Conservation (phyloP, 306 rosid species). For the Acmispon strigosus region DNA sequence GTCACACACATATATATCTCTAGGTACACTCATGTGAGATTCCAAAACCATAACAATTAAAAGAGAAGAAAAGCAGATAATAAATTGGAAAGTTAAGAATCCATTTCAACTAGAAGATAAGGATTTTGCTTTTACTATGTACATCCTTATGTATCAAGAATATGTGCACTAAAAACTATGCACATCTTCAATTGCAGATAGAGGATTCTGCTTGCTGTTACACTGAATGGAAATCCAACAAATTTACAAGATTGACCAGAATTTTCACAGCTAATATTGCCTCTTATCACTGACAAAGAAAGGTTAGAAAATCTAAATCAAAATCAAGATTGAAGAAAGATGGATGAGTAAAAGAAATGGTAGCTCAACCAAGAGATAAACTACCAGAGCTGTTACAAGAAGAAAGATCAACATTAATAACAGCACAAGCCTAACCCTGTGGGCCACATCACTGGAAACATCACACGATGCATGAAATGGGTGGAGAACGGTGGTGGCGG, state of each 20-base stretch:
- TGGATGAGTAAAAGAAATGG: constrained; percentile 14
- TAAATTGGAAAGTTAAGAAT: constrained; percentile 18
- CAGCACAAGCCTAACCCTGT: background rate
- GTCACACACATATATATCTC: background rate
- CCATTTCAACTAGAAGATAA: too few relatives aligned
- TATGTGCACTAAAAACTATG: background rate
- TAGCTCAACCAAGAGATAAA: constrained; percentile 14
- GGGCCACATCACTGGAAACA: constrained; percentile 20
- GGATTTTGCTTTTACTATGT: too few relatives aligned
- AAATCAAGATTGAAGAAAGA: background rate
- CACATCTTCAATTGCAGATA: background rate
- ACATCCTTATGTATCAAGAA: background rate
- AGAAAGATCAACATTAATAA: background rate
- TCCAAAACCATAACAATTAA: background rate
- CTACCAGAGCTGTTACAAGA: constrained; percentile 5
- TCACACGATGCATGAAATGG: constrained; percentile 7
- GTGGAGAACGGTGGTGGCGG: background rate
- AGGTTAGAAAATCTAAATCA: background rate
- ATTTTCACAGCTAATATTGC: too few relatives aligned
- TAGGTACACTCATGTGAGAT: background rate
- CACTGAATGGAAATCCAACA: too few relatives aligned
- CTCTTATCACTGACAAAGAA: too few relatives aligned
- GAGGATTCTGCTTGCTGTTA: too few relatives aligned
- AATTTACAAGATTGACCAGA: too few relatives aligned
- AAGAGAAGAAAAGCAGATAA: constrained; percentile 7